These are phyloP conservation scores for Tetracentron sinense DNA, from an alignment of 164 flowering plant species.

Conservation along the genomic window DNA sequence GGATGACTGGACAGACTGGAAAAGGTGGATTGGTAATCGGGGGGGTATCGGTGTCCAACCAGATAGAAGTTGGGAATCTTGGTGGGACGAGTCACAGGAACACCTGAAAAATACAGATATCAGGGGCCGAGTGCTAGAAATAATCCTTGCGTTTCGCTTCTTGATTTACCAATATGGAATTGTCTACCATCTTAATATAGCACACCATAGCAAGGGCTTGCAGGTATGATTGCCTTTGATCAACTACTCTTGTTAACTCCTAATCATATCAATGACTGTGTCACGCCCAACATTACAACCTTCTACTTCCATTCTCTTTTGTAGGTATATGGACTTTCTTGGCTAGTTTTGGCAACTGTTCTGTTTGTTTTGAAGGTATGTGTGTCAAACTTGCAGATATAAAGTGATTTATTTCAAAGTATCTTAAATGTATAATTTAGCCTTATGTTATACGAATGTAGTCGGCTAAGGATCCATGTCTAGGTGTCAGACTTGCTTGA, in stretches of 20 bases:
- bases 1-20: constrained; percentile 87
- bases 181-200: constrained; percentile 65
- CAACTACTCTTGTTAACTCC: not conserved
- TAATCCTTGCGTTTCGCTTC: constrained; percentile 61
- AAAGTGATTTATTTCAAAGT: not conserved
- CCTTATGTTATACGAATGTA: too few species aligned
- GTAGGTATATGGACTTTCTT: constrained; percentile 65
- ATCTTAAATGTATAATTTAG: too few species aligned
- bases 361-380: constrained; percentile 65
- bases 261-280: not conserved
- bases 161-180: constrained; percentile 75
- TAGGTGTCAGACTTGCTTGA: too few species aligned
- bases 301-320: not conserved
- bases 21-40: constrained; percentile 82
- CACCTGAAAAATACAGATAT: constrained; percentile 53
- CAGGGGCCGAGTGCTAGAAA: constrained; percentile 61
- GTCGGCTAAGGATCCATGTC: too few species aligned
- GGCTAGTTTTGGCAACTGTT: constrained; percentile 50
- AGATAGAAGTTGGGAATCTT: constrained; percentile 74
- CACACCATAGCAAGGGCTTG: constrained; percentile 41
- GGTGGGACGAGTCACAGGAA: constrained; percentile 75
- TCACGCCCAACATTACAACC: not conserved
- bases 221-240: constrained; percentile 38
- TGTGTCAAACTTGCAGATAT: not conserved
- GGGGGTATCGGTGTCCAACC: constrained; percentile 65